Evolutionary conservation across 495 filamentous ascomycete genomes (phyloP), one percentile per base, ranked within the genome.

Genomic region (Aspergillus hancockii): DNA sequence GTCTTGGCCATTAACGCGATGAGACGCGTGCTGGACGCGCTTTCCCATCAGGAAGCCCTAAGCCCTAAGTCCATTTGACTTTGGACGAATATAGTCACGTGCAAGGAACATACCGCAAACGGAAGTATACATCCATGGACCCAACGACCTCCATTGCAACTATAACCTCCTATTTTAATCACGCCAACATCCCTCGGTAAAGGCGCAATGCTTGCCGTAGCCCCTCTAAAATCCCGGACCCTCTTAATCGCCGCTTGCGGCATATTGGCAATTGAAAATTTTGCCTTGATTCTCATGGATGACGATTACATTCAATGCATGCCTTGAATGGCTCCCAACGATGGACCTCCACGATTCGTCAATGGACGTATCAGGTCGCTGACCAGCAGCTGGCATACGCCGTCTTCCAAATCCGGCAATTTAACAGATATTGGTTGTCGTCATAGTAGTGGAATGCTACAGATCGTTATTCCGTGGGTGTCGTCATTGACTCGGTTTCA

Each of bases 1-100:
- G 34, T 10, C n/a, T 23, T 52, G 60, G 43, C 40, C 31, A 61
- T 61, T 65, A 68, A 73, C 72, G 72, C 72, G 53, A 55, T 10
- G 40, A 47, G 47, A 67, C 67, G 67, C 64, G 62, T 61, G 36
- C 9, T 34, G 12, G 50, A 63, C 62, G 62, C 64, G 59, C 21
- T 36, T 28, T 7, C 54, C 13, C 30, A 22, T 9, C 13, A 9
- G 8, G 2, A 12, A 38, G 56, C 63, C 61, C 59, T 63, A 58
- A 61, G 43, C 21, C 18, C 21, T 47, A 9, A 47, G 8, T 8
- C 6, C 8, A n/a, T 0, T 1, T n/a, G 8, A 1, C 6, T 40
- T 19, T n/a, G 9, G 38, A 45, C 52, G 19, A 21, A n/a, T n/a
- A 22, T 19, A 13, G 2, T 55, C 60, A 65, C 28, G 49, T 52